A percentile compares a stretch with the other conserved stretches of the same genome.
phyloP scores from a whole-genome alignment of 768 basidiomycete species.

The Exidia glandulosa region DNA sequence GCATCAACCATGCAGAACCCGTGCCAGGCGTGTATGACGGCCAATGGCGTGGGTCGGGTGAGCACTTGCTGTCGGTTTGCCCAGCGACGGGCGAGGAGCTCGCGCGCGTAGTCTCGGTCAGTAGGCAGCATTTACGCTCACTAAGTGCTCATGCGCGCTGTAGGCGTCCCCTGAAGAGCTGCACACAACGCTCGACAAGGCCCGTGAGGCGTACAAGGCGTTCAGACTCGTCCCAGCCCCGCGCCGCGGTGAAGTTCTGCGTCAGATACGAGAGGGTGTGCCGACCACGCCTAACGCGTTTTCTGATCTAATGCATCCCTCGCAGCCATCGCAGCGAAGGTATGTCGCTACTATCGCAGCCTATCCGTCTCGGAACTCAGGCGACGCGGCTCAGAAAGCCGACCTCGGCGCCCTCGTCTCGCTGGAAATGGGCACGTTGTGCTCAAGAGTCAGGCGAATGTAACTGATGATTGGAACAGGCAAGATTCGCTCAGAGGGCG shows the following conservation, averaged over 20 bases:
- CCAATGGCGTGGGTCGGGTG: conserved; percentile 62
- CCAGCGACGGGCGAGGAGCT: conserved; percentile 82
- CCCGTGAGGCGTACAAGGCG: conserved; percentile 58
- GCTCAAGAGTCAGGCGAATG: too few species aligned
- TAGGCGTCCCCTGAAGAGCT: conserved; percentile 68
- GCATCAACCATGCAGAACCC: conserved; percentile 43
- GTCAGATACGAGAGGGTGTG: conserved; percentile 61
- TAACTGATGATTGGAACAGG: too few species aligned
- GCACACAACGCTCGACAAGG: conserved; percentile 52
- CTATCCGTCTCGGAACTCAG: neutral
- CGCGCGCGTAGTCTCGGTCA: conserved; percentile 59
- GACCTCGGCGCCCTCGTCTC: conserved; percentile 74
- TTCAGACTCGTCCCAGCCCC: conserved; percentile 80
- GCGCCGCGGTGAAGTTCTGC: conserved; percentile 73
- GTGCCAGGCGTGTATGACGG: conserved; percentile 75
- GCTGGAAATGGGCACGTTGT: conserved; percentile 61
- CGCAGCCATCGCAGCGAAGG: conserved; percentile 61
- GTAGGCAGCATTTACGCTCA: conserved; percentile 15
- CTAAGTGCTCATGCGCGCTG: neutral
- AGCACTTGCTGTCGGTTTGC: conserved; percentile 60
- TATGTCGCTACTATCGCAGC: conserved; percentile 16
- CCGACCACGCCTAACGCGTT: neutral
- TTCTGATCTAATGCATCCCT: neutral
- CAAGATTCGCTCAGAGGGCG: conserved; percentile 81
- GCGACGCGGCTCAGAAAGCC: conserved; percentile 4